Evolutionary conservation across 2,329 filamentous ascomycete genomes (phyloP), one percentile per base, ranked within the genome.

Genomic region (Coleophoma crateriformis): DNA sequence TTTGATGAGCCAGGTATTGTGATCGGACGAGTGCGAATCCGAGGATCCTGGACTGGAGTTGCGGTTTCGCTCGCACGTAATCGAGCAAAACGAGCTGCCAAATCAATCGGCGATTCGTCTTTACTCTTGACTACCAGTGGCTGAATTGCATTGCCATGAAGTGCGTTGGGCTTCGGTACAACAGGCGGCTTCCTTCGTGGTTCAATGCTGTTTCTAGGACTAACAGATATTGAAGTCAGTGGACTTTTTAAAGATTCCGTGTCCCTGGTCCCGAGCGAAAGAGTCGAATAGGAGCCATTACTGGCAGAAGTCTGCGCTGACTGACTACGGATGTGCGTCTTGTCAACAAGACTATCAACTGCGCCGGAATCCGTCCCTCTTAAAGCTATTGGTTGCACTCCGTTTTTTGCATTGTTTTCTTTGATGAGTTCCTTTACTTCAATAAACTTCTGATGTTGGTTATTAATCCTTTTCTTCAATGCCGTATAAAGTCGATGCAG

Each of bases 161-260:
- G 71, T 4, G 77, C 76, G 47, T 81, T 73, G 0, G 87, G 87
- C 56, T 90, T 90, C 3, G 85, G 85, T 20, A 83, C 80, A 8
- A 86, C 68, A 4, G 62, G 55, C 10, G 71, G 68, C 52, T 63
- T 63, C 48, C 57, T 54, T 41, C 55, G 50, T 44, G 53, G 39
- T 43, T 51, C 2, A 76, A 76, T 53, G 73, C 79, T 27, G 63
- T 50, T 58, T 12, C 46, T 27, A 35, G 44, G 38, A 4, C 32
- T 46, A 35, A 19, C 19, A 22, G 40, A 15, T 5, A 14, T 14
- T 14, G 15, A 20, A 27, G 32, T 27, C 6, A 27, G 27, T 2
- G 27, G 27, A 10, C 27, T 27, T 10, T 27, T 27, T 27, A 27
- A 7, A 27, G 27, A 27, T 27, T 27, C 27, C 6, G 27, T 27